phyloP scores from a whole-genome alignment of 805 yeast genomes.

The Sugiyamaella lignohabitans region DNA sequence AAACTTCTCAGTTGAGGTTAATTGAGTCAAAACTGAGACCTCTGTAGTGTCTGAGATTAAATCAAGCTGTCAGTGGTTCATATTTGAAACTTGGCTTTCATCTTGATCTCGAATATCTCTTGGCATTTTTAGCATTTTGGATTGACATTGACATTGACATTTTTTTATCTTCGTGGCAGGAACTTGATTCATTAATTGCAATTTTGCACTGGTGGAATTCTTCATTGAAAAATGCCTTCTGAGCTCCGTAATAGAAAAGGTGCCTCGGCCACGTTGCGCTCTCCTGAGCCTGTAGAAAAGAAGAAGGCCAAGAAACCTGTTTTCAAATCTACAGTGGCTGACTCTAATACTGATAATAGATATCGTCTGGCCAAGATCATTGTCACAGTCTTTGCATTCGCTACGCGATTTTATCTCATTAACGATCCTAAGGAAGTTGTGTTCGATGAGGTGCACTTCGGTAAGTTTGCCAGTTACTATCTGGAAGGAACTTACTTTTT shows the following conservation, averaged over 20 bases:
- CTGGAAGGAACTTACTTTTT: constrained; percentile 86
- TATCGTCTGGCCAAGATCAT: constrained; percentile 30
- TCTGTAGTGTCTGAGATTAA: too few relatives aligned
- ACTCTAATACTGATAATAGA: not conserved
- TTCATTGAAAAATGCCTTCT: too few relatives aligned
- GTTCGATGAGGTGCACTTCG: constrained; percentile 44
- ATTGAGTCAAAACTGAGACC: too few relatives aligned
- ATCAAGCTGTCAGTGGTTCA: too few relatives aligned
- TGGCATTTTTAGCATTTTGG: too few relatives aligned
- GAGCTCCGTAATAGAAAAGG: not conserved
- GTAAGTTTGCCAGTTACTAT: constrained; percentile 45
- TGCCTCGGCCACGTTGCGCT: not conserved
- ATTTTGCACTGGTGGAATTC: too few relatives aligned
- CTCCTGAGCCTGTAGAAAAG: not conserved
- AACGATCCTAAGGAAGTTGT: constrained; percentile 71
- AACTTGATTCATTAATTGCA: too few relatives aligned
- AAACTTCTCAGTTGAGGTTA: too few relatives aligned
- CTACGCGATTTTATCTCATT: constrained; percentile 68
- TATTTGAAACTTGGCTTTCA: too few relatives aligned
- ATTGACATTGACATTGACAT: too few relatives aligned
- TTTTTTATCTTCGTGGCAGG: too few relatives aligned
- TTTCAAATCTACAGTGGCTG: not conserved
- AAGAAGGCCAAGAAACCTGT: not conserved
- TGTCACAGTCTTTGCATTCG: constrained; percentile 64
- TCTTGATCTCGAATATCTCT: too few relatives aligned